phyloP scores from a whole-genome alignment of 352 stramenopile species.

The Nothophytophthora sp. region DNA sequence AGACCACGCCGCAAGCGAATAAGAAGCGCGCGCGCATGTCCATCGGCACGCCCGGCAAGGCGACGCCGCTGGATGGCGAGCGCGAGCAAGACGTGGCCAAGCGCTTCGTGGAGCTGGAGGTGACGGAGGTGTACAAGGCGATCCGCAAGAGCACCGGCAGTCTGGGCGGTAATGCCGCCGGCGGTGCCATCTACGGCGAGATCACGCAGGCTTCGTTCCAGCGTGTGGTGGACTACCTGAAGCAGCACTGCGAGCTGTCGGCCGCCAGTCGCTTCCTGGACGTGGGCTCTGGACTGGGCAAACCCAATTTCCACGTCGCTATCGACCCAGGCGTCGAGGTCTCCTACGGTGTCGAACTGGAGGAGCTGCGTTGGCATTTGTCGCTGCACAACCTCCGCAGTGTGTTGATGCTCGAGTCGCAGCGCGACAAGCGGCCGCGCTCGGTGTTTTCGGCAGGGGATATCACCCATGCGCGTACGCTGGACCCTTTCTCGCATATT shows the following conservation, averaged over 20 bases:
- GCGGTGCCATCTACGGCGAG: slow-evolving; percentile 98
- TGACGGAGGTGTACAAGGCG: slow-evolving; percentile 90
- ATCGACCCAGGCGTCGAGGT: slow-evolving; percentile 96
- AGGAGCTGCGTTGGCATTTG: slow-evolving; percentile 94
- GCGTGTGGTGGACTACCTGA: slow-evolving; percentile 95
- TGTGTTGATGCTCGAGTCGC: slow-evolving; percentile 74
- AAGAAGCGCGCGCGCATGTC: slow-evolving; percentile 70
- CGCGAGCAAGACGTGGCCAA: slow-evolving; percentile 71
- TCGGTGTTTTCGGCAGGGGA: slow-evolving; percentile 94
- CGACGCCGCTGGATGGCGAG: slow-evolving; percentile 52
- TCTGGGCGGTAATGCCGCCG: slow-evolving; percentile 94
- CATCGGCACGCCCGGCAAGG: slow-evolving; percentile 74
- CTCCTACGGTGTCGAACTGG: slow-evolving; percentile 96
- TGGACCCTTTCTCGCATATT: slow-evolving; percentile 98
- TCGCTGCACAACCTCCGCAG: slow-evolving; percentile 93
- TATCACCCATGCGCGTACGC: slow-evolving; percentile 92
- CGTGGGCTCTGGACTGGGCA: slow-evolving; percentile 96
- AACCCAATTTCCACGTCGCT: slow-evolving; percentile 97
- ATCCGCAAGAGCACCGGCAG: slow-evolving; percentile 94
- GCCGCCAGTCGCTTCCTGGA: slow-evolving; percentile 94
- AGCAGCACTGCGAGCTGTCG: slow-evolving; percentile 91
- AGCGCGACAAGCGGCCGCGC: slow-evolving; percentile 52
- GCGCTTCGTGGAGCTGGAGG: slow-evolving; percentile 79
- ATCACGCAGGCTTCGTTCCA: slow-evolving; percentile 97
- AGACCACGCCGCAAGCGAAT: slow-evolving; percentile 14